A percentile compares a stretch with the other conserved stretches of the same genome.
Conservation (phyloP, 176 grass and related monocot species). For the Microstegium vimineum region DNA sequence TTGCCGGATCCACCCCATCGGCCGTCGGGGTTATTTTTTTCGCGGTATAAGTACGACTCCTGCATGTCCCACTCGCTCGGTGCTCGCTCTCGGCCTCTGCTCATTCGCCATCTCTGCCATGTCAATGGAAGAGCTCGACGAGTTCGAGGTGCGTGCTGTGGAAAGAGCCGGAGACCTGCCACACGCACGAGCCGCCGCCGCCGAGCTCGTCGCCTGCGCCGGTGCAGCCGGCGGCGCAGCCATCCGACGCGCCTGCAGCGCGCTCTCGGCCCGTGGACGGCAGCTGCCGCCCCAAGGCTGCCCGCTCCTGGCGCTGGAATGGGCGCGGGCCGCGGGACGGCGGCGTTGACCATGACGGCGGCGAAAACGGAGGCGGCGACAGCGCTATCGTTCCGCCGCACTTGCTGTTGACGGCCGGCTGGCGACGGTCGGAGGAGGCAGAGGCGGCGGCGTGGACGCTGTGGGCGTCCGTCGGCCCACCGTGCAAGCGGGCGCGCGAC, state of each 20-base stretch:
- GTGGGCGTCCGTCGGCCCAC: constrained; percentile 25
- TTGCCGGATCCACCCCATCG: too few species aligned
- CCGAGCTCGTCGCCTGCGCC: not conserved
- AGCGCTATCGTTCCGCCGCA: constrained; percentile 49
- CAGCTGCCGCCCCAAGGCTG: not conserved
- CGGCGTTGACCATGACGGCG: too few species aligned
- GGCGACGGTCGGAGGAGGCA: not conserved
- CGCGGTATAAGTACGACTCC: not conserved
- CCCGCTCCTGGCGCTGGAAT: not conserved
- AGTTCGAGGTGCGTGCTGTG: constrained; percentile 67
- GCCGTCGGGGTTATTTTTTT: not conserved
- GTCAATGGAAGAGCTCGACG: constrained; percentile 63
- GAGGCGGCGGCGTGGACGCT: constrained; percentile 35
- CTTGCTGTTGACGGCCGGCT: constrained; percentile 37
- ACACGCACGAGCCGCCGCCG: not conserved
- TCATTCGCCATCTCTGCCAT: not conserved
- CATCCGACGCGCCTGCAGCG: not conserved
- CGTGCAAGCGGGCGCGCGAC: constrained; percentile 47
- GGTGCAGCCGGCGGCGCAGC: not conserved
- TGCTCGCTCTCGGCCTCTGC: not conserved
- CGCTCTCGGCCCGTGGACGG: constrained; percentile 30
- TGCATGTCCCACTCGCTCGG: not conserved
- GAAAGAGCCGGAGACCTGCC: constrained; percentile 47
- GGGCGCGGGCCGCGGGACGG: not conserved
- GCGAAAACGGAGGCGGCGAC: too few species aligned